Percentiles rank a stretch among this genome's conserved stretches.
These are phyloP conservation scores for Daldinia loculata DNA, from an alignment of 495 filamentous ascomycete species.

Conservation along the genomic window DNA sequence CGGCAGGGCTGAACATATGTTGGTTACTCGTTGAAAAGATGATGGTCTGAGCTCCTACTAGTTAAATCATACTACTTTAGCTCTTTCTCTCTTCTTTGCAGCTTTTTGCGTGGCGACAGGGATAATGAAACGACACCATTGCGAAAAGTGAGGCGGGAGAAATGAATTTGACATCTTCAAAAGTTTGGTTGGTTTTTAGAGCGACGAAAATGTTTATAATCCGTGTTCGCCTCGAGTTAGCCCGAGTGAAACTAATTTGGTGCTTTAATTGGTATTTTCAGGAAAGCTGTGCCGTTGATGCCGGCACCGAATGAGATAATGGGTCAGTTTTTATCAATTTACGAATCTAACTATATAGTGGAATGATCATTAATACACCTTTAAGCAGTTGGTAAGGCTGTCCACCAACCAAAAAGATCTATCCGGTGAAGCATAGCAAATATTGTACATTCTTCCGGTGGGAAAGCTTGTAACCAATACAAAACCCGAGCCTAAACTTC, in stretches of 20 bases:
- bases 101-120: conserved; percentile 34
- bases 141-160: conserved; percentile 39
- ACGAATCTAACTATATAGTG: conserved; percentile 15
- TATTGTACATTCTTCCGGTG: conserved; percentile 11
- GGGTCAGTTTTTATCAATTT: conserved; percentile 15
- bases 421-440: conserved; percentile 14
- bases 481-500: background rate
- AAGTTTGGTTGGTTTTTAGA: background rate
- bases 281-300: background rate
- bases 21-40: conserved; percentile 12
- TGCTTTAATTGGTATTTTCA: background rate
- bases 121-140: conserved; percentile 41
- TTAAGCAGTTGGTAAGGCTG: background rate
- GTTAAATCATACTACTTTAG: conserved; percentile 18
- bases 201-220: background rate
- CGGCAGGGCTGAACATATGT: conserved; percentile 12
- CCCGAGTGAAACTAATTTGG: background rate
- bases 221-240: conserved; percentile 5
- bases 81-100: conserved; percentile 8
- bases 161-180: conserved; percentile 18
- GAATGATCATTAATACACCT: conserved; percentile 24
- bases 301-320: conserved; percentile 2
- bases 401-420: conserved; percentile 9
- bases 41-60: conserved; percentile 38
- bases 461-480: conserved; percentile 10